Conservation (phyloP, 495 filamentous ascomycete genomes). For the Podospora bellae-mahoneyi region DNA sequence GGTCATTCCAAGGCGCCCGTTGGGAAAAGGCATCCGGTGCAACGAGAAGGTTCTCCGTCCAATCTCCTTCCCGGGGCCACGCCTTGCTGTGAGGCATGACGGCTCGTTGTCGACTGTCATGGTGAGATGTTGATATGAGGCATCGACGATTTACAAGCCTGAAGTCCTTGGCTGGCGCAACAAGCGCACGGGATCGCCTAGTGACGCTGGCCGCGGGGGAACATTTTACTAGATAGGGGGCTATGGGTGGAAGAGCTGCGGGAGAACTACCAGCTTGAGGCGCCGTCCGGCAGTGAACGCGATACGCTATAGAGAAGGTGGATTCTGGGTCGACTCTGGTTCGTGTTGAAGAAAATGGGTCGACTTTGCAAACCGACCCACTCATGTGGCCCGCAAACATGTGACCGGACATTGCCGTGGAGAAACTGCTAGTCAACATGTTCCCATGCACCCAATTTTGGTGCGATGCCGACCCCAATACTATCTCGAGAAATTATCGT, state of each 20-base stretch:
- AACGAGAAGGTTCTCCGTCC: background rate
- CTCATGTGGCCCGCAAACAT: conserved; percentile 22
- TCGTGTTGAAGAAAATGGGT: conserved; percentile 17
- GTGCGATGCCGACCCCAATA: background rate
- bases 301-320: background rate
- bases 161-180: background rate
- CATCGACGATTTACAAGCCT: background rate
- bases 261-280: background rate
- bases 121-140: background rate
- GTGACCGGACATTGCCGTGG: conserved; percentile 27
- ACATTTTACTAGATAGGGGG: background rate
- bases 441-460: conserved; percentile 6
- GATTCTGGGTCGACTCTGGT: conserved; percentile 1
- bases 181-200: background rate
- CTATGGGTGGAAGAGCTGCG: background rate
- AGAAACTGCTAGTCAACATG: conserved; percentile 25
- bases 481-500: conserved; percentile 13
- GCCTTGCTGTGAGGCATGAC: background rate
- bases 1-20: background rate
- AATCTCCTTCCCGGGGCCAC: background rate
- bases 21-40: background rate
- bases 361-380: conserved; percentile 18
- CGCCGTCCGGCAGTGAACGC: background rate
- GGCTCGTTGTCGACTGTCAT: background rate
- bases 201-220: background rate